phyloP scores from a whole-genome alignment of 164 flowering plant species.

The Vitis rupestris region DNA sequence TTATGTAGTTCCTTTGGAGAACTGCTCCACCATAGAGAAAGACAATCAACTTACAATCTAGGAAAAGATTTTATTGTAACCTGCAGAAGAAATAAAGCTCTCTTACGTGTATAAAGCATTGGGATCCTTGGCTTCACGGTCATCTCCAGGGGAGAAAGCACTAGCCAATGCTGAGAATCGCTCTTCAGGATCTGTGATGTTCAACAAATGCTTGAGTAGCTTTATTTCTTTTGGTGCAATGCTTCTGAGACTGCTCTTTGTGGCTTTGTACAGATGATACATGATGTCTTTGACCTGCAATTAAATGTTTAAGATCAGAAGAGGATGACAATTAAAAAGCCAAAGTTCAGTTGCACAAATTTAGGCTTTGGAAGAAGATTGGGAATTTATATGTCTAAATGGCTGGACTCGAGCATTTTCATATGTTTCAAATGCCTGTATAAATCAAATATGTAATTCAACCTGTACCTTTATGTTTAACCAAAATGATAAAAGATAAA shows the following conservation, averaged over 20 bases:
- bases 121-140: constrained; percentile 58
- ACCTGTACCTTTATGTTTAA: too few relatives aligned
- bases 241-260: constrained; percentile 85
- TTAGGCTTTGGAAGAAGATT: background rate
- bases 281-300: constrained; percentile 91
- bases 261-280: constrained; percentile 82
- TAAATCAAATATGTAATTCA: too few relatives aligned
- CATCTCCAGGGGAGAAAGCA: constrained; percentile 87
- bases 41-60: too few relatives aligned
- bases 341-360: background rate
- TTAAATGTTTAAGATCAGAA: background rate
- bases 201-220: constrained; percentile 81
- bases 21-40: constrained; percentile 36
- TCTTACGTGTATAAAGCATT: constrained; percentile 74
- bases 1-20: constrained; percentile 89
- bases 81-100: background rate
- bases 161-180: constrained; percentile 89
- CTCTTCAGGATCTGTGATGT: constrained; percentile 94
- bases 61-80: too few relatives aligned
- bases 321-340: background rate
- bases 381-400: background rate
- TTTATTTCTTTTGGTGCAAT: constrained; percentile 90
- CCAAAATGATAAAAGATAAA: too few relatives aligned
- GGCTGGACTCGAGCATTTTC: background rate
- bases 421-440: background rate